Evolutionary conservation across 108 stramenopile genomes (phyloP).

Genomic region (Cyclotella sp.): DNA sequence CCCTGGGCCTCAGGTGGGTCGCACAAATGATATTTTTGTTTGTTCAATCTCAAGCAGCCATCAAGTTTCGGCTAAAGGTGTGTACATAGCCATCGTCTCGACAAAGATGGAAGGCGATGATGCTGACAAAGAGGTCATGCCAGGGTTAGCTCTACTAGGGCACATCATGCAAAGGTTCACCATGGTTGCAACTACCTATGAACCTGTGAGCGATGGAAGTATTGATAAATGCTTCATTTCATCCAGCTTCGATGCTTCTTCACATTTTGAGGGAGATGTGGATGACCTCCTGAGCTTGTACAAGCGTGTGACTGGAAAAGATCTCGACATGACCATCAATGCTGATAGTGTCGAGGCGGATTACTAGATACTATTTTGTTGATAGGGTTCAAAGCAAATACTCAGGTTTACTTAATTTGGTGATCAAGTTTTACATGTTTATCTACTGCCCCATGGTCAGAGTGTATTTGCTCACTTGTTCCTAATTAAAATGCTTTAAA

Average conservation of each 20-base stretch:
- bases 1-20: constrained; percentile 95
- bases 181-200: constrained; percentile 87
- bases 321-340: constrained; percentile 94
- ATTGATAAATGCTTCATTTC: constrained; percentile 95
- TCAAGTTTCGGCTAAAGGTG: constrained; percentile 84
- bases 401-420: too few relatives aligned
- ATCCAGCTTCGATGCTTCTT: constrained; percentile 96
- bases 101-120: constrained; percentile 93
- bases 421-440: too few relatives aligned
- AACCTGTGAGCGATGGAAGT: constrained; percentile 89
- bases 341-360: constrained; percentile 89
- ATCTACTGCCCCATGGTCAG: too few relatives aligned
- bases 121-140: constrained; percentile 93
- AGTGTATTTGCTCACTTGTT: too few relatives aligned
- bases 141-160: constrained; percentile 93
- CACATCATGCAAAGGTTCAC: constrained; percentile 95
- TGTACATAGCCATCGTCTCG: constrained; percentile 97
- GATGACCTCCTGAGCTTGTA: constrained; percentile 92
- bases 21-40: constrained; percentile 97
- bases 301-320: constrained; percentile 95
- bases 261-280: constrained; percentile 96
- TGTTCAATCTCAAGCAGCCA: constrained; percentile 83
- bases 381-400: not conserved
- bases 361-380: constrained; percentile 50
- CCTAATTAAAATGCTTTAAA: too few relatives aligned